Percentiles rank a stretch among this genome's conserved stretches.
These are phyloP conservation scores for Euclidium syriacum DNA, from an alignment of 345 rosid genomes.

Conservation along the genomic window DNA sequence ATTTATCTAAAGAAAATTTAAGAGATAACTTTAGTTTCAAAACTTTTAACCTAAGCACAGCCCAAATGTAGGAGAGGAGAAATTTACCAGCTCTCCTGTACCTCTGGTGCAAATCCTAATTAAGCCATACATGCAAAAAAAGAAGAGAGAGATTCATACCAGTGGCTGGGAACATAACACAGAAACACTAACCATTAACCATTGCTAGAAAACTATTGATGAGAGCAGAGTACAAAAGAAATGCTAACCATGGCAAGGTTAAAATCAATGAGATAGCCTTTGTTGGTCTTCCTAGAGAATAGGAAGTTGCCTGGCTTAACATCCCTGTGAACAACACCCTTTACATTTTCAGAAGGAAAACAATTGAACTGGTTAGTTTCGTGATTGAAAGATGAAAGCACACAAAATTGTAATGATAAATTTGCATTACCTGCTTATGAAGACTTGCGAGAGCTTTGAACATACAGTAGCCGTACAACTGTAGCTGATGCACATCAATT, in stretches of 20 bases:
- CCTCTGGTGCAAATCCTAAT: slow-evolving; percentile 80
- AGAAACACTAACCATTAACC: background rate
- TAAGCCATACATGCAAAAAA: background rate
- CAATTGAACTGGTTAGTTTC: slow-evolving; percentile 5
- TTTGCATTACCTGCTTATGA: slow-evolving; percentile 67
- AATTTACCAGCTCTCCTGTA: slow-evolving; percentile 50
- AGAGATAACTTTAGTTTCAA: slow-evolving; percentile 23
- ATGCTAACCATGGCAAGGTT: slow-evolving; percentile 89
- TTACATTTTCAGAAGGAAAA: slow-evolving; percentile 14
- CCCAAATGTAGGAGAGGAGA: slow-evolving; percentile 7
- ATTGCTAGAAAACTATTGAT: background rate
- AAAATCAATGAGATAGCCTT: slow-evolving; percentile 91
- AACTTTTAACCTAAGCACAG: background rate
- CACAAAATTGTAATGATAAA: background rate
- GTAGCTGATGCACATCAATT: slow-evolving; percentile 62
- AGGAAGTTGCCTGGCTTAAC: slow-evolving; percentile 98
- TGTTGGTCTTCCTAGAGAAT: slow-evolving; percentile 64
- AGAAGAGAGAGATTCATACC: background rate
- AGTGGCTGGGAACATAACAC: background rate
- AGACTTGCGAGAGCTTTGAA: slow-evolving; percentile 83
- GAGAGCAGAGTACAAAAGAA: background rate
- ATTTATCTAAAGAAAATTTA: slow-evolving; percentile 47
- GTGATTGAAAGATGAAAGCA: background rate
- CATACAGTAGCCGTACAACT: slow-evolving; percentile 81
- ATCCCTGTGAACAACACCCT: slow-evolving; percentile 95